Conservation (phyloP, 108 stramenopile species). For the Fragilaria crotonensis region DNA sequence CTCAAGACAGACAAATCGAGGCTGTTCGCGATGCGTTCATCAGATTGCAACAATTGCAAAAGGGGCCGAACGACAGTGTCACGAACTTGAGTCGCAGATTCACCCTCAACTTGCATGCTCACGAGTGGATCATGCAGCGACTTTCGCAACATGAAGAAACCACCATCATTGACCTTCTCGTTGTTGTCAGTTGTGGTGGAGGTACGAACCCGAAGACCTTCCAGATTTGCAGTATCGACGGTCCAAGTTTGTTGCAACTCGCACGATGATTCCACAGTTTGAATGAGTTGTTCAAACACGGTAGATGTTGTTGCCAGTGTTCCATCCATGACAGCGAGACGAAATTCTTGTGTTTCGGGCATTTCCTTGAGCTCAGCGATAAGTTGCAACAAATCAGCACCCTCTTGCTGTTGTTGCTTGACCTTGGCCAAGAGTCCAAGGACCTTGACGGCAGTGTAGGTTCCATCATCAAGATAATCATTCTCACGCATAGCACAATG, state of each 20-base stretch:
- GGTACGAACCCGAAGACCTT: slow-evolving; percentile 63
- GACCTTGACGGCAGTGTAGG: slow-evolving; percentile 78
- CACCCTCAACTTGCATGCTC: slow-evolving; percentile 71
- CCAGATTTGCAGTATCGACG: slow-evolving; percentile 66
- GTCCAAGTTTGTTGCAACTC: slow-evolving; percentile 35
- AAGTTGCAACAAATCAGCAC: slow-evolving; percentile 45
- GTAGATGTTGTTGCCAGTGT: slow-evolving; percentile 42
- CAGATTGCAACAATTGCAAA: too few relatives aligned
- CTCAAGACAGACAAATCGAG: too few relatives aligned
- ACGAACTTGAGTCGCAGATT: slow-evolving; percentile 27
- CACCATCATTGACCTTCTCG: too few relatives aligned
- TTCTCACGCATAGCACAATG: slow-evolving; percentile 78
- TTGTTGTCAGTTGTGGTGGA: slow-evolving; percentile 22
- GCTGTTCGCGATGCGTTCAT: too few relatives aligned
- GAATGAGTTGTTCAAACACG: slow-evolving; percentile 38
- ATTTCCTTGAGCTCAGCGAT: slow-evolving; percentile 58
- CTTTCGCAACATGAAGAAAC: slow-evolving; percentile 81
- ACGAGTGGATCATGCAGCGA: slow-evolving; percentile 79
- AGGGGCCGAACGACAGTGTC: slow-evolving; percentile 37
- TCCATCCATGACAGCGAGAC: slow-evolving; percentile 48
- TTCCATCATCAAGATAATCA: slow-evolving; percentile 80
- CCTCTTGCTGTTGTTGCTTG: neutral
- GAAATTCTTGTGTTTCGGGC: slow-evolving; percentile 54
- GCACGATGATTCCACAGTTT: slow-evolving; percentile 27
- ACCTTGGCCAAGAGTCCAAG: slow-evolving; percentile 36